phyloP scores from a whole-genome alignment of 2,329 filamentous ascomycete genomes.

The Trichoderma gracile region DNA sequence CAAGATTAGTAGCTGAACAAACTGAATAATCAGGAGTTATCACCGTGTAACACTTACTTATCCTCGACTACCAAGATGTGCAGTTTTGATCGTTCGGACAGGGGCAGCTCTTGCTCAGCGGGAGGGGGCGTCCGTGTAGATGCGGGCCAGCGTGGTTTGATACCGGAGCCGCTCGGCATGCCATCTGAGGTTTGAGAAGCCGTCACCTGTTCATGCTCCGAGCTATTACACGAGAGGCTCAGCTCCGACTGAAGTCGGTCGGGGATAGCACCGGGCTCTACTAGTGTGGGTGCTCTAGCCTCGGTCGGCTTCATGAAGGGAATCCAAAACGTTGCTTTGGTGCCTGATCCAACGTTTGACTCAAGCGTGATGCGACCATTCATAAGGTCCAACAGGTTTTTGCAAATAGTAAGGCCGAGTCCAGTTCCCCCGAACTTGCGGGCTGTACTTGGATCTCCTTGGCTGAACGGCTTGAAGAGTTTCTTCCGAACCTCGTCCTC shows the following conservation, averaged over 20 bases:
- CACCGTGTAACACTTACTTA: conserved; percentile 56
- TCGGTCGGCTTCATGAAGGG: conserved; percentile 71
- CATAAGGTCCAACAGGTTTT: conserved; percentile 79
- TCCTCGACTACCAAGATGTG: conserved; percentile 80
- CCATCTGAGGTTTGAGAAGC: conserved; percentile 41
- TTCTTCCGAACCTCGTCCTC: conserved; percentile 72
- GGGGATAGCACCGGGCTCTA: conserved; percentile 64
- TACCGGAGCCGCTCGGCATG: conserved; percentile 28
- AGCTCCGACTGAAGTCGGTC: conserved; percentile 66
- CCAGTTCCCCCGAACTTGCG: conserved; percentile 78
- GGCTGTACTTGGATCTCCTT: conserved; percentile 78
- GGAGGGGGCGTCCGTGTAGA: conserved; percentile 41
- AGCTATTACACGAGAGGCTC: conserved; percentile 66
- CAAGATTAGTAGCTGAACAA: conserved; percentile 30
- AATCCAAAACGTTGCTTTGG: conserved; percentile 74
- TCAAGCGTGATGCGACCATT: conserved; percentile 70
- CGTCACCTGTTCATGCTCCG: conserved; percentile 57
- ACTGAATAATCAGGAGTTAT: neutral
- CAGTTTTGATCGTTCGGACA: conserved; percentile 60
- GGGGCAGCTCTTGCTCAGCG: conserved; percentile 52
- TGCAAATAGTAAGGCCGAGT: conserved; percentile 76
- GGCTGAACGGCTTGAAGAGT: conserved; percentile 78
- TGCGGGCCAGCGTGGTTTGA: conserved; percentile 36
- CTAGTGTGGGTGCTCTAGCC: conserved; percentile 49
- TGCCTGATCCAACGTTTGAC: conserved; percentile 67